A percentile compares a stretch with the other conserved stretches of the same genome.
phyloP scores from a whole-genome alignment of 352 stramenopile genomes.

The Phytophthora citrophthora region DNA sequence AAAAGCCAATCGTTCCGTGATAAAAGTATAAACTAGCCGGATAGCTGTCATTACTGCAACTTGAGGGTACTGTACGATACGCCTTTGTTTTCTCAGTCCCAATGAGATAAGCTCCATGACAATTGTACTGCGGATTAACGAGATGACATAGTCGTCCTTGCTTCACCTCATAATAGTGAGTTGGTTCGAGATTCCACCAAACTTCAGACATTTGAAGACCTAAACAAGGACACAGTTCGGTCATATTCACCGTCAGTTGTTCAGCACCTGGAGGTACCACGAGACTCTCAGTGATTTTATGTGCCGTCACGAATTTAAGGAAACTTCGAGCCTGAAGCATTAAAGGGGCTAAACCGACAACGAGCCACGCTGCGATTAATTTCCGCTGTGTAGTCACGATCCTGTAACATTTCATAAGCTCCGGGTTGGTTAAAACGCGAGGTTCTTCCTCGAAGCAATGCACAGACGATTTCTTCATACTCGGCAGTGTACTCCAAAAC shows the following conservation, averaged over 20 bases:
- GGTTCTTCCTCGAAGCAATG: background rate
- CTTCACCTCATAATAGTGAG: background rate
- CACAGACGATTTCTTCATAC: background rate
- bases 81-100: background rate
- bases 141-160: slow-evolving; percentile 4
- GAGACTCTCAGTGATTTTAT: slow-evolving; percentile 1
- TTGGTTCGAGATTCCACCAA: slow-evolving; percentile 5
- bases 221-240: slow-evolving; percentile 1
- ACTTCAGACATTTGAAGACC: slow-evolving; percentile 5
- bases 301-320: slow-evolving; percentile 9
- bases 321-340: slow-evolving; percentile 7
- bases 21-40: slow-evolving; percentile 16
- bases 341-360: background rate
- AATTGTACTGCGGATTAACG: slow-evolving; percentile 15
- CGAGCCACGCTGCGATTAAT: slow-evolving; percentile 1
- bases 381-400: background rate
- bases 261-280: background rate
- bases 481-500: background rate
- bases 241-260: background rate
- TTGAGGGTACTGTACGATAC: slow-evolving; percentile 2
- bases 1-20: slow-evolving; percentile 23
- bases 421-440: background rate
- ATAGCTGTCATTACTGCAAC: slow-evolving; percentile 8
- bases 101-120: slow-evolving; percentile 9
- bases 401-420: background rate